These are phyloP conservation scores for Pneumocystis carinii DNA, from an alignment of 1,139 yeast species.

Conservation along the genomic window DNA sequence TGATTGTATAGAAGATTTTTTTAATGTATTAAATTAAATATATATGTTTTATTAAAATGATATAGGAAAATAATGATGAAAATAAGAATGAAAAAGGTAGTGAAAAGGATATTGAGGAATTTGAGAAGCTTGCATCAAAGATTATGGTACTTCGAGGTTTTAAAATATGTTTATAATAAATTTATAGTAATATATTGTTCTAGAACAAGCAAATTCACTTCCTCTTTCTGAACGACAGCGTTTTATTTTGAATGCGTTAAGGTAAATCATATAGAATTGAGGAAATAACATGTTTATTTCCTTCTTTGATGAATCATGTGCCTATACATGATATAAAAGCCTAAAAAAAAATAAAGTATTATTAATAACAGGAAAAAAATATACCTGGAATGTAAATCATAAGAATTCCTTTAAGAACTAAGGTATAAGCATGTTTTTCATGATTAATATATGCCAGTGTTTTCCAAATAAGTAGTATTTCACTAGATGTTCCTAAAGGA, in stretches of 20 bases:
- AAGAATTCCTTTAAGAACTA: slow-evolving; percentile 42
- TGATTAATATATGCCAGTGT: slow-evolving; percentile 49
- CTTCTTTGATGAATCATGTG: slow-evolving; percentile 67
- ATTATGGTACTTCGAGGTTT: not conserved
- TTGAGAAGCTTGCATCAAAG: not conserved
- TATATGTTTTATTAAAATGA: not conserved
- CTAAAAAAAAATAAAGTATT: slow-evolving; percentile 20
- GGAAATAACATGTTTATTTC: not conserved
- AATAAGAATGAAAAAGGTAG: not conserved
- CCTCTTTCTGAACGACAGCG: not conserved
- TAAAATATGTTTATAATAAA: not conserved
- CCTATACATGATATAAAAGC: slow-evolving; percentile 66
- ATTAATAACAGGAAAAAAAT: not conserved
- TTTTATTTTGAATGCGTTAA: not conserved
- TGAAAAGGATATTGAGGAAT: not conserved
- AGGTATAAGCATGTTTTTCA: slow-evolving; percentile 40
- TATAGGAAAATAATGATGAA: not conserved
- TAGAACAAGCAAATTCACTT: not conserved
- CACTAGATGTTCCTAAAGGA: slow-evolving; percentile 85
- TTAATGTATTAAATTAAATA: not conserved
- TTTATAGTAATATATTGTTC: not conserved
- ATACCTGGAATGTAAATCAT: slow-evolving; percentile 49
- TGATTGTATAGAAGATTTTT: not conserved
- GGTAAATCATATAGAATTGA: not conserved
- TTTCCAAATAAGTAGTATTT: slow-evolving; percentile 51